Base-by-base conservation (phyloP, 192 early-diverging fungal genomes). In the Linnemannia hyalina region DNA sequence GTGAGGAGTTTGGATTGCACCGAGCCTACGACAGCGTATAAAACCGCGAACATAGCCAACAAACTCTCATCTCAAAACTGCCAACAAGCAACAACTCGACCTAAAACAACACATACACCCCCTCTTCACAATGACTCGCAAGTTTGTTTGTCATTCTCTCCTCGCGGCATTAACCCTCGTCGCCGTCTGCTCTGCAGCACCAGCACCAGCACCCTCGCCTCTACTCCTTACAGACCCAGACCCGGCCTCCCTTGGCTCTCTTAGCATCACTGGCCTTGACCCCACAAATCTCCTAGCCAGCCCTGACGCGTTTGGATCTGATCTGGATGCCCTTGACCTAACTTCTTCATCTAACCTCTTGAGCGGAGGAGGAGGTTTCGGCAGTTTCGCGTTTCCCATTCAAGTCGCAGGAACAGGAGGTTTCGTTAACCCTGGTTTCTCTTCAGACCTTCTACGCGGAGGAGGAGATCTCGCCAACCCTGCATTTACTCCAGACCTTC, bases 41-140 rank as follows among this genome's bases (percentile, higher is more conserved):
- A 40, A 20, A 35, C 18, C 18, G 7, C 23, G 36, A 38, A 0
- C 65, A 68, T 15, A 26, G 22, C 38, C 11, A 46, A 23, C 23
- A 44, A 44, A 72, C 41, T 38, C 16, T n/a, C 38, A 22, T 16
- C 5, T 22, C 16, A 52, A 52, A 52, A 3, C 3, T 22, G 16
- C 3, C 49, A 20, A 22, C 49, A 52, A 52, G 4, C 26, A 22
- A 3, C 73, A 6, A 57, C 52, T 38, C 72, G 38, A 47, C 72
- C 52, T 15, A 32, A 9, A 38, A 71, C 70, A 42, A 74, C 54
- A 35, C 46, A 74, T 5, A 2, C 35, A 20, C n/a, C 6, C 9
- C 6, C 36, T 41, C 75, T 16, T 38, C 32, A 26, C 44, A 47
- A 78, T 78, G 77, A 55, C 68, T 72, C 77, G 49, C 60, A 65